phyloP scores from a whole-genome alignment of 805 yeast genomes.

The Pichia ethanolica region DNA sequence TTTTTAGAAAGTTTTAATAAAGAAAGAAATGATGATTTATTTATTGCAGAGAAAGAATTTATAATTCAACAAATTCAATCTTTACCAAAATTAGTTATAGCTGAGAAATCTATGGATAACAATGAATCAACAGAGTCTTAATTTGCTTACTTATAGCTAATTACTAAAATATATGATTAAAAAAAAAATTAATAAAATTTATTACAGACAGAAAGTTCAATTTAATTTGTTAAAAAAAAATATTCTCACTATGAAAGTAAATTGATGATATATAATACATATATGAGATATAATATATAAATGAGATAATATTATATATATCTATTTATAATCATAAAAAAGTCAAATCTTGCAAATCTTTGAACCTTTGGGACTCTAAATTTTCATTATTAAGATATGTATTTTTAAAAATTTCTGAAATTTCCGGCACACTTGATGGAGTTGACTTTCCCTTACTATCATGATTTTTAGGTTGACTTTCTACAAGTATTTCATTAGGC shows the following conservation, averaged over 20 bases:
- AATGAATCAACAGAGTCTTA: background rate
- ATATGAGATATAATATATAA: too few species aligned
- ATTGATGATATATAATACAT: too few species aligned
- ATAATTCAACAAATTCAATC: conserved; percentile 67
- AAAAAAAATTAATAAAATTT: too few species aligned
- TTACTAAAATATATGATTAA: too few species aligned
- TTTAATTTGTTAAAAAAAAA: too few species aligned
- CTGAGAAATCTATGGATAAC: conserved; percentile 6
- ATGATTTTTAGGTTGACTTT: too few species aligned
- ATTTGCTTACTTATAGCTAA: background rate
- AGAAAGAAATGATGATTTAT: conserved; percentile 46
- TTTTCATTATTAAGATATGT: background rate
- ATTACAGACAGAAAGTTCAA: too few species aligned
- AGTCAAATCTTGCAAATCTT: conserved; percentile 1
- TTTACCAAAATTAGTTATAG: conserved; percentile 49
- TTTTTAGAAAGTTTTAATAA: conserved; percentile 63
- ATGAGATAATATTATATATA: background rate
- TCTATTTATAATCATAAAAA: background rate
- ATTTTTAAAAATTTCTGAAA: background rate
- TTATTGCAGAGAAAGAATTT: conserved; percentile 74
- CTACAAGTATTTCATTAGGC: conserved; percentile 19
- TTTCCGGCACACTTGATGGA: background rate
- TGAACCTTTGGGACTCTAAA: background rate
- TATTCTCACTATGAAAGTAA: too few species aligned
- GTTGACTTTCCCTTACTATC: background rate